Evolutionary conservation across 1,284 basidiomycete genomes (phyloP), one percentile per base, ranked within the genome.

Genomic region (Sutorius eximius): DNA sequence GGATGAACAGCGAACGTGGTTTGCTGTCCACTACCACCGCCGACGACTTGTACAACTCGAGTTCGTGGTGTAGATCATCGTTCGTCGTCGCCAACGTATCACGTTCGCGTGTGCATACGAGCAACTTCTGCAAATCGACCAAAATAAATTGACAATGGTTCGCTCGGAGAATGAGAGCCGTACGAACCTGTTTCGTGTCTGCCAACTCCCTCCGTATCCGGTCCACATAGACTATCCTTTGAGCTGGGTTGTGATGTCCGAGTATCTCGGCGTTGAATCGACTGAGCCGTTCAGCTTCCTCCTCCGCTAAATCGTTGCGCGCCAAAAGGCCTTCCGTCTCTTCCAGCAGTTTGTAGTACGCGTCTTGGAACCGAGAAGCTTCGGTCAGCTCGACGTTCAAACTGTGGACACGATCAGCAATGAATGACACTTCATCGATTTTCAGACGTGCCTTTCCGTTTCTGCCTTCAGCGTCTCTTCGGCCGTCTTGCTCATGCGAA

Each of bases 201-300:
- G 86, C 80, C 36, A 90, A 71, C 63, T 90, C 87, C 53, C 75
- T 74, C 38, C 87, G 78, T 57, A 90, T 83, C 53, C 85, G 77
- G 56, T 90, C 88, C 22, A 90, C 82, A 61, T 90, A 90, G 70
- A 83, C 75, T 59, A 90, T 88, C 34, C 83, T 78, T 68, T 90
- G 88, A 1, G 84, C 82, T 6, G 87, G 86, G 65, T 90, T 90
- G 30, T 80, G 77, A 64, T 90, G 88, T 0, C 86, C 80, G 18
- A 91, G 70, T 52, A 91, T 89, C 66, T 90, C 82, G 1, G 88
- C 88, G 59, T 91, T 91, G 73, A 89, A 87, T 63, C 75, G 79
- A 65, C 86, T 85, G 33, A 91, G 76, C 16, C 75, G 75, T 40
- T 78, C 71, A 0, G 86, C 82, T 65, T 91, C 89, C 36, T 83